Percentiles rank a stretch among this genome's conserved stretches.
phyloP scores from a whole-genome alignment of 208 protist species.

The Wallacemonas sp. region DNA sequence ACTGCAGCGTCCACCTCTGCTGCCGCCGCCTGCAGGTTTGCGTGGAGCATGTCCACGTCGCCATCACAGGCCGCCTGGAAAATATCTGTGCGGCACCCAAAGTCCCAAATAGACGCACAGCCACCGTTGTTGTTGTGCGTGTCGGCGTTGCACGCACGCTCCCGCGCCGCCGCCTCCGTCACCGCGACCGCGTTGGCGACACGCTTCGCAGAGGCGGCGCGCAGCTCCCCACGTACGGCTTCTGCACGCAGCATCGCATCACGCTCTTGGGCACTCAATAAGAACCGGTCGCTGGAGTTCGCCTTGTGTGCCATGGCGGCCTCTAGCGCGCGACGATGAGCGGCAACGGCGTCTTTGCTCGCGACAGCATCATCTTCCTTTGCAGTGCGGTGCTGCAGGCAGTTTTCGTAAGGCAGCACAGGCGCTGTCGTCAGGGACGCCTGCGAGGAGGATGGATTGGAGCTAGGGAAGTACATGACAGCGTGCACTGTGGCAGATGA shows the following conservation, averaged over 20 bases:
- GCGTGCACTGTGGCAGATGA: no score
- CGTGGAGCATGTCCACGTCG: slow-evolving; percentile 39
- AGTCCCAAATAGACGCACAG: neutral
- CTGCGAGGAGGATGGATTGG: neutral
- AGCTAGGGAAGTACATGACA: neutral
- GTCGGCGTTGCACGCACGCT: slow-evolving; percentile 5
- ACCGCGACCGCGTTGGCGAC: slow-evolving; percentile 1
- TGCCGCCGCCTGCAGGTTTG: slow-evolving; percentile 17
- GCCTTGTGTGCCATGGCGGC: slow-evolving; percentile 3
- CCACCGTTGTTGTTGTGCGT: neutral
- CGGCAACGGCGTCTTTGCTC: neutral
- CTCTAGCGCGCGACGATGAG: slow-evolving; percentile 16
- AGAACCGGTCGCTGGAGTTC: slow-evolving; percentile 1
- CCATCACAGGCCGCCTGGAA: slow-evolving; percentile 81
- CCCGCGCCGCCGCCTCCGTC: slow-evolving; percentile 1
- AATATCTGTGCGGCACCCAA: slow-evolving; percentile 32
- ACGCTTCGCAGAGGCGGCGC: slow-evolving; percentile 21
- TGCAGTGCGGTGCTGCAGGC: slow-evolving; percentile 33
- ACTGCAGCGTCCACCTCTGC: slow-evolving; percentile 5
- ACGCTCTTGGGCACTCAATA: slow-evolving; percentile 6
- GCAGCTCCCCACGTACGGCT: neutral
- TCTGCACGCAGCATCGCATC: neutral
- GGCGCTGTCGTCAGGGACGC: neutral
- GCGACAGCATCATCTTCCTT: neutral
- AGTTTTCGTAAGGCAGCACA: slow-evolving; percentile 45